Percentiles rank a stretch among this genome's conserved stretches.
These are phyloP conservation scores for Beauveria medogensis DNA, from an alignment of 2,329 filamentous ascomycete genomes.

Conservation along the genomic window DNA sequence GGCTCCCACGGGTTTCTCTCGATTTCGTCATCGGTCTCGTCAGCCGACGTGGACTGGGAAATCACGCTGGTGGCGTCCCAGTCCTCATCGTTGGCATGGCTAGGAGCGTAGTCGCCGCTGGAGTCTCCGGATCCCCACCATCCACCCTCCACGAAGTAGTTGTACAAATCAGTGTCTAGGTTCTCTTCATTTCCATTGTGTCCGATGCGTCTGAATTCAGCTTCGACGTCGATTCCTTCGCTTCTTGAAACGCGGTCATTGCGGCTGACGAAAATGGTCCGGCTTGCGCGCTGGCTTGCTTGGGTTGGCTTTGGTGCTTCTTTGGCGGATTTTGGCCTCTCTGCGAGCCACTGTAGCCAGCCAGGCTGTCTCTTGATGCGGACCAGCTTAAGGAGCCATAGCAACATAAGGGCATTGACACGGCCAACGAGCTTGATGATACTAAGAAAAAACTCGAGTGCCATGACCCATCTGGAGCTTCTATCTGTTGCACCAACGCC, in stretches of 20 bases:
- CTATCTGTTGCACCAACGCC: slow-evolving; percentile 75
- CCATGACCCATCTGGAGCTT: slow-evolving; percentile 70
- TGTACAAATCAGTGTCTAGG: slow-evolving; percentile 68
- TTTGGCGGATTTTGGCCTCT: slow-evolving; percentile 26
- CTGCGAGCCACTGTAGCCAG: slow-evolving; percentile 52
- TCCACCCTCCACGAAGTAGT: slow-evolving; percentile 75
- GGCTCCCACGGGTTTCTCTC: slow-evolving; percentile 24
- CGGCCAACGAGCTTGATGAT: slow-evolving; percentile 45
- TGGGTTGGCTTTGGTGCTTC: slow-evolving; percentile 9
- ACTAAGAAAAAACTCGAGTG: slow-evolving; percentile 65
- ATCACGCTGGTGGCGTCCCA: slow-evolving; percentile 75
- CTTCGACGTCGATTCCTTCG: slow-evolving; percentile 71
- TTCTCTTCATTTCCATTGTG: slow-evolving; percentile 48
- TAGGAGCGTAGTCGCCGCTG: slow-evolving; percentile 68
- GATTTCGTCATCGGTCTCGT: slow-evolving; percentile 21
- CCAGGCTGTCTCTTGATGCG: slow-evolving; percentile 27
- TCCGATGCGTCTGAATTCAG: slow-evolving; percentile 58
- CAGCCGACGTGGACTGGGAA: slow-evolving; percentile 37
- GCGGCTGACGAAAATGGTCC: slow-evolving; percentile 27
- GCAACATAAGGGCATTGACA: slow-evolving; percentile 21
- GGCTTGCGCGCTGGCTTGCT: slow-evolving; percentile 9
- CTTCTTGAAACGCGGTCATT: slow-evolving; percentile 47
- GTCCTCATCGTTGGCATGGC: slow-evolving; percentile 40
- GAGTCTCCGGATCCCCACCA: slow-evolving; percentile 78
- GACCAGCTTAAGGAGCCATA: slow-evolving; percentile 51